Percentiles rank a stretch among this genome's conserved stretches.
These are phyloP conservation scores for Sordariomycetes sp. DNA, from an alignment of 2,329 filamentous ascomycete genomes.

Conservation along the genomic window DNA sequence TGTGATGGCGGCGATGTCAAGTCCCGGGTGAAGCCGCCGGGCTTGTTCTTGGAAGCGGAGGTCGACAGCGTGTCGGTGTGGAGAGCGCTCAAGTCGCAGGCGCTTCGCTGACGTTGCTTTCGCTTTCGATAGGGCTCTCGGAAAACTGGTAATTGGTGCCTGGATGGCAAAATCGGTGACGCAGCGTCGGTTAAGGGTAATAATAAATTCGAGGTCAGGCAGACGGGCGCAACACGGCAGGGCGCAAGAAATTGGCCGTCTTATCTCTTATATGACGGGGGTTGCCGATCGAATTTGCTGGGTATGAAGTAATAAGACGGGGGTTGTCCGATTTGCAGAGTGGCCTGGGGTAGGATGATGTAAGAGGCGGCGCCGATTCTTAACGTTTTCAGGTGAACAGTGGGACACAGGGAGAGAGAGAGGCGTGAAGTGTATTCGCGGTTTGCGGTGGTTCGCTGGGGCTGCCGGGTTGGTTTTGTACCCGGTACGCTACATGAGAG, in stretches of 20 bases:
- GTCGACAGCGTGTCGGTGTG: neutral
- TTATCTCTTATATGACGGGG: neutral
- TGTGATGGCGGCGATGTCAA: neutral
- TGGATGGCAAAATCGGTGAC: neutral
- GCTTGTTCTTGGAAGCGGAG: neutral
- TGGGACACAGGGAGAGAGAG: too few species aligned
- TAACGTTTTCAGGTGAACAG: neutral
- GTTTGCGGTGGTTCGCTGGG: too few species aligned
- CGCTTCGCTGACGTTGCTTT: too few species aligned
- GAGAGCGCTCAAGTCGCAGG: neutral
- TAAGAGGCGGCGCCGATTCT: neutral
- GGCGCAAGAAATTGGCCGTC: too few species aligned
- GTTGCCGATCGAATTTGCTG: neutral
- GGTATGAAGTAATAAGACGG: neutral
- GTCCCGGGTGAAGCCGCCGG: neutral
- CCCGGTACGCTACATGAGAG: too few species aligned
- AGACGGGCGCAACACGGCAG: too few species aligned
- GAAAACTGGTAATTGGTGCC: too few species aligned
- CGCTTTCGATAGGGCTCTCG: too few species aligned
- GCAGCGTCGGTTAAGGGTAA: neutral
- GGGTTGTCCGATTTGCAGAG: neutral
- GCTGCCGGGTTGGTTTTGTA: too few species aligned
- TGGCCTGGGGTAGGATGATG: neutral
- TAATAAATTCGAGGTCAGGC: neutral
- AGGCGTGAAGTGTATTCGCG: too few species aligned